These are phyloP conservation scores for Raphanus hybrid DNA, from an alignment of 441 rosid genomes.

Conservation along the genomic window DNA sequence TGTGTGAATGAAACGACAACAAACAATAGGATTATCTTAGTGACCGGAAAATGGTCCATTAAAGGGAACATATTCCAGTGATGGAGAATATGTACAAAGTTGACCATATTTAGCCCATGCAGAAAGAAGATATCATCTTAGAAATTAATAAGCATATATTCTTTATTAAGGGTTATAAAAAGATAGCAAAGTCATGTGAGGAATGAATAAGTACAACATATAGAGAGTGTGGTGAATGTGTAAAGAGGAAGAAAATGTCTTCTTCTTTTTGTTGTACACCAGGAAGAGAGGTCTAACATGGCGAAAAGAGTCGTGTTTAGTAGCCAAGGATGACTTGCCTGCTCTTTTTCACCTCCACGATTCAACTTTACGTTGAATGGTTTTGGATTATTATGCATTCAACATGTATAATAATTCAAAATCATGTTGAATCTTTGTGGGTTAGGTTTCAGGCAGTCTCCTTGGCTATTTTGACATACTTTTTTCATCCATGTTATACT, in stretches of 20 bases:
- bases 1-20: constrained; percentile 14
- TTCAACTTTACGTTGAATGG: constrained; percentile 13
- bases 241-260: background rate
- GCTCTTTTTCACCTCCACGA: constrained; percentile 38
- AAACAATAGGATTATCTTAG: background rate
- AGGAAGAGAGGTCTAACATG: constrained; percentile 37
- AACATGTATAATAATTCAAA: constrained; percentile 16
- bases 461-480: constrained; percentile 43
- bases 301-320: constrained; percentile 36
- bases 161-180: constrained; percentile 35
- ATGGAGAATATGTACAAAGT: constrained; percentile 19
- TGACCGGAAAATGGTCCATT: constrained; percentile 28
- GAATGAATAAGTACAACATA: background rate
- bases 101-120: constrained; percentile 37
- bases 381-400: constrained; percentile 19
- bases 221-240: constrained; percentile 6
- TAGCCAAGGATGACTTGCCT: constrained; percentile 49
- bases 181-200: constrained; percentile 23
- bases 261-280: too few relatives aligned
- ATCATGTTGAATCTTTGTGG: constrained; percentile 33
- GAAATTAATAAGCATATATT: constrained; percentile 28
- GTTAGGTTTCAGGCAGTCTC: constrained; percentile 44
- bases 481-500: constrained; percentile 36
- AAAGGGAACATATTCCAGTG: constrained; percentile 31
- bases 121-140: constrained; percentile 19